These are phyloP conservation scores for Hansfordia pulvinata DNA, from an alignment of 2,329 filamentous ascomycete species.

Conservation along the genomic window DNA sequence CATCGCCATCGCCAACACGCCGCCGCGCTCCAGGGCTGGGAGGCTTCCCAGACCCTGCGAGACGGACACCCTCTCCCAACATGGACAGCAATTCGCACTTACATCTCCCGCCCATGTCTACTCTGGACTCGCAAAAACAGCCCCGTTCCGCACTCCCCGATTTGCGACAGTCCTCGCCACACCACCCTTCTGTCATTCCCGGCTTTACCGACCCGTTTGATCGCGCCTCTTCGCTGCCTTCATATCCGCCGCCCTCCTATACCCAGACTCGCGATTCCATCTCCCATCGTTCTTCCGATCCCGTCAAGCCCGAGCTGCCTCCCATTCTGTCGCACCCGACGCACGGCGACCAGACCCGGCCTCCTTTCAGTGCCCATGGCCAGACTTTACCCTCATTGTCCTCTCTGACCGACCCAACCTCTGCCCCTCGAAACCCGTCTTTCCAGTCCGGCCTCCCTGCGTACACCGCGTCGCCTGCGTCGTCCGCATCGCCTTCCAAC, in stretches of 20 bases:
- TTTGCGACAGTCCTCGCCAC: too few species aligned
- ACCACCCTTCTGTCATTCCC: too few species aligned
- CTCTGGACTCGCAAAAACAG: too few species aligned
- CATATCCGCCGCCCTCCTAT: slow-evolving; percentile 23
- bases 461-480: slow-evolving; percentile 12
- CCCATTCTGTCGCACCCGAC: slow-evolving; percentile 23
- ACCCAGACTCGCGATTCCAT: slow-evolving; percentile 19
- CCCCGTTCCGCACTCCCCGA: too few species aligned
- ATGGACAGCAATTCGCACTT: too few species aligned
- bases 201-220: slow-evolving; percentile 13
- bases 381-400: slow-evolving; percentile 7
- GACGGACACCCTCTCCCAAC: too few species aligned
- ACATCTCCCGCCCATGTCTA: too few species aligned
- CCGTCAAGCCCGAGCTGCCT: slow-evolving; percentile 23
- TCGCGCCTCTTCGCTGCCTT: slow-evolving; percentile 17
- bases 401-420: slow-evolving; percentile 2
- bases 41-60: too few species aligned
- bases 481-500: slow-evolving; percentile 12
- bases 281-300: slow-evolving; percentile 17
- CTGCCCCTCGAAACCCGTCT: slow-evolving; percentile 3
- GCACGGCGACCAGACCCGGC: slow-evolving; percentile 9
- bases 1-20: too few species aligned
- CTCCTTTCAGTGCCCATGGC: slow-evolving; percentile 12
- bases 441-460: slow-evolving; percentile 9
- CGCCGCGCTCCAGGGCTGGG: too few species aligned